Evolutionary conservation across 1,284 basidiomycete genomes (phyloP).

Genomic region (Trichosporon ovoides): DNA sequence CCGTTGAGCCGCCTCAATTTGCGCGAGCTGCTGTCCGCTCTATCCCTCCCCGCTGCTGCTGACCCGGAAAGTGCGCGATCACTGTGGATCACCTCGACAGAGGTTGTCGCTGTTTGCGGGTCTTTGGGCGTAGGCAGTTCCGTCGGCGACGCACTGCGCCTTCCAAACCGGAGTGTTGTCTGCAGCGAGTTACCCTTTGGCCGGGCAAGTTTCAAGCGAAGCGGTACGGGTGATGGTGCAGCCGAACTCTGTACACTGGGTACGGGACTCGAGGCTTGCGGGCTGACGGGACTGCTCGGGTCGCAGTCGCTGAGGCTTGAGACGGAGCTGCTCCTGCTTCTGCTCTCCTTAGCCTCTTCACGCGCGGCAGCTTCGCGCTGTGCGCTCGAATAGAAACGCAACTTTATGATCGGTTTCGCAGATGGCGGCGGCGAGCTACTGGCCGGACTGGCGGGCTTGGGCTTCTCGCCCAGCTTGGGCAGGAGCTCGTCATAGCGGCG

Average conservation of each 20-base stretch:
- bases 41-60: too few species aligned
- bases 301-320: constrained; percentile 8
- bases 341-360: background rate
- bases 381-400: background rate
- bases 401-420: background rate
- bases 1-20: background rate
- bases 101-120: background rate
- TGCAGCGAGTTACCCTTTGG: background rate
- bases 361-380: background rate
- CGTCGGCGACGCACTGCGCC: background rate
- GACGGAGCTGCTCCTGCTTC: background rate
- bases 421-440: constrained; percentile 1
- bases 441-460: background rate
- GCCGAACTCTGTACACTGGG: background rate
- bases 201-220: background rate
- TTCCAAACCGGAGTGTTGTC: background rate
- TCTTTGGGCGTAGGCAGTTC: background rate
- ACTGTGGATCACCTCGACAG: too few species aligned
- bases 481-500: constrained; percentile 27
- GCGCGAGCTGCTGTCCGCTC: background rate
- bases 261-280: background rate
- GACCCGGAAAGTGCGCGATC: too few species aligned
- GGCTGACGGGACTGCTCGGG: background rate
- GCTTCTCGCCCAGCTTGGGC: constrained; percentile 11
- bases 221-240: constrained; percentile 1